These are phyloP conservation scores for Eimeria brunetti DNA, from an alignment of 169 alveolate genomes.

Conservation along the genomic window DNA sequence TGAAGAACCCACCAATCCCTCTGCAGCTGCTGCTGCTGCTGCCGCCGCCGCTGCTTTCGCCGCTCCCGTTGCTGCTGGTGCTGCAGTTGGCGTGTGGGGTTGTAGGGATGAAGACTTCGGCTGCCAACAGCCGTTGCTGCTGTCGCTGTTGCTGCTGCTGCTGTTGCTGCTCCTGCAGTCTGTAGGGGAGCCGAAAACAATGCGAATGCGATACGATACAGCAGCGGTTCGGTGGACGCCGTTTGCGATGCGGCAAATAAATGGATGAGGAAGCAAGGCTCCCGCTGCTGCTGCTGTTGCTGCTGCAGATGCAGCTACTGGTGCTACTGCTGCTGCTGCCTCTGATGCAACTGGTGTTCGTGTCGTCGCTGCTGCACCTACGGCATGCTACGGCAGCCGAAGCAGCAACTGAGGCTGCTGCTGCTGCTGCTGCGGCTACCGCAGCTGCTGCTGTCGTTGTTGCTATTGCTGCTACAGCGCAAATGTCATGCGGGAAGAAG, in stretches of 20 bases:
- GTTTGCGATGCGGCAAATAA: background rate
- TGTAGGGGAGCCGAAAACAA: background rate
- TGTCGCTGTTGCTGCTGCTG: conserved; percentile 14
- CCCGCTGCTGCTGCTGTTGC: background rate
- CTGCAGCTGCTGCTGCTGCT: conserved; percentile 25
- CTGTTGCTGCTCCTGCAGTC: background rate
- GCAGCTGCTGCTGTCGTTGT: background rate
- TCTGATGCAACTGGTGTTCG: background rate
- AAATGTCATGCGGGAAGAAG: background rate
- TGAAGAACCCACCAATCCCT: background rate
- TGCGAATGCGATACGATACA: no score
- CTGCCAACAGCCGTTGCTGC: background rate
- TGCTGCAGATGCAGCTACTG: background rate
- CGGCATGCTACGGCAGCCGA: background rate
- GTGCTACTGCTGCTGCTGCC: conserved; percentile 4
- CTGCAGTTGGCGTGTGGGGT: background rate
- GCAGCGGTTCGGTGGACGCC: background rate
- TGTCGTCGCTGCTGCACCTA: background rate
- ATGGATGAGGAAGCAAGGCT: background rate
- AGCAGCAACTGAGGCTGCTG: background rate
- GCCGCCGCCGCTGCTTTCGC: background rate
- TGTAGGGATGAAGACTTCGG: background rate
- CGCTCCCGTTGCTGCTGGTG: background rate
- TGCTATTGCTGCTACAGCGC: background rate
- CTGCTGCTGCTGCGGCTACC: background rate